These are phyloP conservation scores for Wolfiporia cocos DNA, from an alignment of 1,284 basidiomycete genomes.

Conservation along the genomic window DNA sequence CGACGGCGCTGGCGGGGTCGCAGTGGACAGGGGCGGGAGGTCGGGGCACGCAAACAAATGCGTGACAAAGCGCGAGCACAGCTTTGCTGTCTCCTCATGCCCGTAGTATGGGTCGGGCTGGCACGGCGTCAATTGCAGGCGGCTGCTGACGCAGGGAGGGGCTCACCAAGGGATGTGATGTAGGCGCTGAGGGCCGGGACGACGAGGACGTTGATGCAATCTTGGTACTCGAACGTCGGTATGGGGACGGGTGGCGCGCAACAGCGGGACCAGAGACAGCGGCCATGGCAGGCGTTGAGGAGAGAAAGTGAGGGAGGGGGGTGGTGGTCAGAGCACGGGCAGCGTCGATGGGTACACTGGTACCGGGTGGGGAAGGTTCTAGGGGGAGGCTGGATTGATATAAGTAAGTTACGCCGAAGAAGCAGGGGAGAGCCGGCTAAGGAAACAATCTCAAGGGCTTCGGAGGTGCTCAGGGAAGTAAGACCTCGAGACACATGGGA, in stretches of 20 bases:
- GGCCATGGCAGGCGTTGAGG: slow-evolving; percentile 21
- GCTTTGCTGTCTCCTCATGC: slow-evolving; percentile 58
- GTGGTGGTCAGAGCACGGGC: slow-evolving; percentile 3
- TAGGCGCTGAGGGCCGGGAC: slow-evolving; percentile 12
- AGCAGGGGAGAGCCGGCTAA: no score
- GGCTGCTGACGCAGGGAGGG: no score
- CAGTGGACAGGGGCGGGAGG: slow-evolving; percentile 26
- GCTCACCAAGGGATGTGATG: no score
- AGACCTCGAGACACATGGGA: no score
- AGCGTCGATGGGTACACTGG: slow-evolving; percentile 5
- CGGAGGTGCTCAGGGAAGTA: no score
- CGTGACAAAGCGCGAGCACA: slow-evolving; percentile 75
- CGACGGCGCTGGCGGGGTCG: slow-evolving; percentile 39
- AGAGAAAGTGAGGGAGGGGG: slow-evolving; percentile 10
- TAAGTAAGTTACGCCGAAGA: slow-evolving; percentile 5
- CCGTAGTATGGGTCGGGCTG: slow-evolving; percentile 73
- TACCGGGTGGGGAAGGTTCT: slow-evolving; percentile 3
- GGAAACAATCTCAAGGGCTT: no score
- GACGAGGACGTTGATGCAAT: slow-evolving; percentile 15
- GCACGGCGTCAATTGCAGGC: background rate
- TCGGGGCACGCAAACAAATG: slow-evolving; percentile 76
- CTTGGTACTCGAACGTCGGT: slow-evolving; percentile 19
- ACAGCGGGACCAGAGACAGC: slow-evolving; percentile 23
- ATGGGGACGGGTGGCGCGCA: slow-evolving; percentile 25
- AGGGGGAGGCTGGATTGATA: slow-evolving; percentile 1